Base-by-base conservation (phyloP, 2,329 filamentous ascomycete genomes). In the Didymellaceae sp. region DNA sequence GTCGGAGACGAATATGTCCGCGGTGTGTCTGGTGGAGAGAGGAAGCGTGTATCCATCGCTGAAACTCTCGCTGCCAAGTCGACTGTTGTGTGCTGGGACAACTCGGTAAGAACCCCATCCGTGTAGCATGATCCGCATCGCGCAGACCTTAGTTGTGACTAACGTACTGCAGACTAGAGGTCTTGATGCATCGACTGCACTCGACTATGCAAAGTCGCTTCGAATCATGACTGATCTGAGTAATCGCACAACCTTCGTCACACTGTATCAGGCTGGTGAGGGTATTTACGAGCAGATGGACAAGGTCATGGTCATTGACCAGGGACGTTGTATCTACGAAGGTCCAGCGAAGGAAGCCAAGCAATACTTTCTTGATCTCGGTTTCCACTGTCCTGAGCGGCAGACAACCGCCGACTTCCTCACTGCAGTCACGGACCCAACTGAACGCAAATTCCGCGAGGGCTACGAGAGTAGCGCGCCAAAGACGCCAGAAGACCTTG, bases 181-280 rank as follows among this genome's bases (percentile, higher is more conserved):
- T n/a, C 77, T 93, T 0, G 89, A 94, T 66, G 86, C 88, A 1
- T 89, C 86, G 1, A 92, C 89, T 0, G 90, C 89, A 4, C 78
- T 92, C 4, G 89, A 92, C 63, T 93, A 90, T 61, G 87, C 86
- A 8, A 86, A 86, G 66, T 89, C 87, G 1, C 78, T 95, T 1
- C 86, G 90, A 2, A 86, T 91, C 51, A 89, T 91, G 84, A 92
- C 90, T 3, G 87, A 91, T 54, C 83, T 91, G 54, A 86, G 82
- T 64, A 84, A 89, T 58, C 82, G 86, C 6, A 89, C 86, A 0
- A 88, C 85, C 0, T 78, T 88, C 13, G 86, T 88, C 1, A 89
- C 87, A 0, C 77, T 90, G 0, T 90, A 90, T 68, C 86, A 89
- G 68, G 86, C 86, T 1, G 84, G 85, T 45, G 85, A 89, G 66